phyloP scores from a whole-genome alignment of 1,139 yeast genomes.

The Taphrina deformans region DNA sequence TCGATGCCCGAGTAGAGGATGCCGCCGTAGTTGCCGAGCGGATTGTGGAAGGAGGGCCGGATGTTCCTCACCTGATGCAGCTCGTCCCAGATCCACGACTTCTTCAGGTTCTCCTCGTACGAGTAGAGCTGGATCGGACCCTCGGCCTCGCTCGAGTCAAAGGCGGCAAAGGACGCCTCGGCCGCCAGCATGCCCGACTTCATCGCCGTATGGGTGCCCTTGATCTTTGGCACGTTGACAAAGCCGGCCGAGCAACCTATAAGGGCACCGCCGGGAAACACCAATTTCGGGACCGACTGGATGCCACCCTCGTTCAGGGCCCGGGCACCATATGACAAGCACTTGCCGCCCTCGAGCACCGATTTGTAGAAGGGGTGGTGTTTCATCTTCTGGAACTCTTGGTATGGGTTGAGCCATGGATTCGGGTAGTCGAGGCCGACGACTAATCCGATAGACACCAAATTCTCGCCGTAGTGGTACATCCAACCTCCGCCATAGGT shows the following conservation, averaged over 20 bases:
- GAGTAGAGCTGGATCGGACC: conserved; percentile 54
- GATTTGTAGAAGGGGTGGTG: conserved; percentile 81
- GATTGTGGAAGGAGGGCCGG: conserved; percentile 80
- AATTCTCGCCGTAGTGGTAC: conserved; percentile 92
- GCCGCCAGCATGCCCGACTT: conserved; percentile 95
- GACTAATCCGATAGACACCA: conserved; percentile 86
- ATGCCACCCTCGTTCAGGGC: conserved; percentile 95
- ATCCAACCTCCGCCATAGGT: conserved; percentile 96
- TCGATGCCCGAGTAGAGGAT: conserved; percentile 81
- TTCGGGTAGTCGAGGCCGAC: conserved; percentile 89
- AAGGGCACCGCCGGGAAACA: conserved; percentile 92
- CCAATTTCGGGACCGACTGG: conserved; percentile 83
- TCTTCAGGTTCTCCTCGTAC: conserved; percentile 64
- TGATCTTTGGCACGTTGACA: conserved; percentile 92
- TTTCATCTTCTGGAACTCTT: conserved; percentile 92
- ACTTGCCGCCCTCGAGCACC: conserved; percentile 81
- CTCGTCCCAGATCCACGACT: conserved; percentile 86
- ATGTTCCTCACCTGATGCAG: conserved; percentile 79
- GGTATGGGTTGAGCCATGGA: conserved; percentile 92
- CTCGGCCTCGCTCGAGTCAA: conserved; percentile 51
- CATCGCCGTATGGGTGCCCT: conserved; percentile 98
- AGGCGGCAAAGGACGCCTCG: conserved; percentile 66
- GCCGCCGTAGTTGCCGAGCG: conserved; percentile 75
- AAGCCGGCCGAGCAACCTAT: conserved; percentile 97
- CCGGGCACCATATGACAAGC: conserved; percentile 91